Conservation (phyloP, 768 basidiomycete species). For the Agaricus sinodeliciosus region DNA sequence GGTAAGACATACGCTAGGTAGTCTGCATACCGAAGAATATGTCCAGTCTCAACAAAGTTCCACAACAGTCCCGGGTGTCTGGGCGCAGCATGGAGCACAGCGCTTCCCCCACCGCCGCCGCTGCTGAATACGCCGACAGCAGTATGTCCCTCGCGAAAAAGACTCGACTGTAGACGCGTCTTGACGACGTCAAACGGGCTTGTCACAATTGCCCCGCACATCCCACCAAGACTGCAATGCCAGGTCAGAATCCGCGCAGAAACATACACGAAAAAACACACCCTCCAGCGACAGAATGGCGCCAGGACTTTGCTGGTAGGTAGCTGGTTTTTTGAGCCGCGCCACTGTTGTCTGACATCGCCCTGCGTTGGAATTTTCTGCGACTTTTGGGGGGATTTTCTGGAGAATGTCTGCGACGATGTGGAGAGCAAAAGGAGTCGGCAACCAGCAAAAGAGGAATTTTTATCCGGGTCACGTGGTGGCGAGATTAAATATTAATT, state of each 20-base stretch:
- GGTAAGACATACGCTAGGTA: neutral
- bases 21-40: constrained; percentile 68
- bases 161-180: constrained; percentile 89
- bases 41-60: constrained; percentile 92
- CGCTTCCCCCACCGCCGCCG: constrained; percentile 13
- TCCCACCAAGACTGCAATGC: constrained; percentile 76
- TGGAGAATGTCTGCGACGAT: neutral
- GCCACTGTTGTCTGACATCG: constrained; percentile 1
- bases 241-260: constrained; percentile 3
- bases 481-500: constrained; percentile 3
- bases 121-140: constrained; percentile 32
- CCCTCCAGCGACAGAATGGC: constrained; percentile 85
- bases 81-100: constrained; percentile 11
- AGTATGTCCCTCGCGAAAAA: constrained; percentile 49
- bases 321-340: constrained; percentile 9
- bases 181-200: constrained; percentile 98
- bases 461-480: constrained; percentile 6
- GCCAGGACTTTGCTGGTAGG: constrained; percentile 62
- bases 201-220: constrained; percentile 96
- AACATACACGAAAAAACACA: constrained; percentile 29
- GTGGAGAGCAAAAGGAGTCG: neutral
- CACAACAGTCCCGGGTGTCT: constrained; percentile 52
- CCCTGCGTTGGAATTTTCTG: neutral
- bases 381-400: neutral
- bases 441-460: neutral